Conservation (phyloP, 495 filamentous ascomycete genomes). For the Talaromyces liani region DNA sequence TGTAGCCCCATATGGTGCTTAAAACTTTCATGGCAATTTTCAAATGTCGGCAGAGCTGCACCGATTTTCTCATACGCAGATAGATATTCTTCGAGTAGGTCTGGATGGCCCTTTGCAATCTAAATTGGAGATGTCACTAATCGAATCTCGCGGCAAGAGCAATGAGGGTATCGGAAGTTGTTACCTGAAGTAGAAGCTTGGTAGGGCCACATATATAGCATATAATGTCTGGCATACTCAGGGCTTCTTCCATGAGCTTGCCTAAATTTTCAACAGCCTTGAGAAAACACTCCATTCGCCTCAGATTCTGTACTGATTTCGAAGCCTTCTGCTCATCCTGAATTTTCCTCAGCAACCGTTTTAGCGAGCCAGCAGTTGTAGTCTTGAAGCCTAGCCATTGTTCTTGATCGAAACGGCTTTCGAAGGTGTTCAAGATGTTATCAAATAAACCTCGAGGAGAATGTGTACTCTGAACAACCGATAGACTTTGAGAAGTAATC, state of each 20-base stretch:
- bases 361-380: slow-evolving; percentile 20
- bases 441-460: background rate
- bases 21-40: slow-evolving; percentile 8
- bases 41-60: slow-evolving; percentile 19
- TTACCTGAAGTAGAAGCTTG: slow-evolving; percentile 17
- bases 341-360: slow-evolving; percentile 20
- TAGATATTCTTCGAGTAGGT: slow-evolving; percentile 22
- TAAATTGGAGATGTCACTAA: slow-evolving; percentile 1
- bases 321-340: slow-evolving; percentile 9
- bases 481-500: background rate
- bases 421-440: slow-evolving; percentile 20
- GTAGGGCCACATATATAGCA: slow-evolving; percentile 22
- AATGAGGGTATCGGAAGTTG: background rate
- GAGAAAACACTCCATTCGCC: slow-evolving; percentile 22
- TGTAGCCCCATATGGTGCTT: slow-evolving; percentile 12
- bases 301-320: slow-evolving; percentile 15
- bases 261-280: slow-evolving; percentile 19
- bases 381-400: slow-evolving; percentile 20
- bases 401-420: slow-evolving; percentile 12
- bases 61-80: slow-evolving; percentile 22
- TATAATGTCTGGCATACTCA: slow-evolving; percentile 20
- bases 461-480: background rate
- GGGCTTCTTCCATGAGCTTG: slow-evolving; percentile 24
- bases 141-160: background rate
- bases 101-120: slow-evolving; percentile 11